phyloP scores from a whole-genome alignment of 306 rosid genomes.

The Casuarina cunninghamiana region DNA sequence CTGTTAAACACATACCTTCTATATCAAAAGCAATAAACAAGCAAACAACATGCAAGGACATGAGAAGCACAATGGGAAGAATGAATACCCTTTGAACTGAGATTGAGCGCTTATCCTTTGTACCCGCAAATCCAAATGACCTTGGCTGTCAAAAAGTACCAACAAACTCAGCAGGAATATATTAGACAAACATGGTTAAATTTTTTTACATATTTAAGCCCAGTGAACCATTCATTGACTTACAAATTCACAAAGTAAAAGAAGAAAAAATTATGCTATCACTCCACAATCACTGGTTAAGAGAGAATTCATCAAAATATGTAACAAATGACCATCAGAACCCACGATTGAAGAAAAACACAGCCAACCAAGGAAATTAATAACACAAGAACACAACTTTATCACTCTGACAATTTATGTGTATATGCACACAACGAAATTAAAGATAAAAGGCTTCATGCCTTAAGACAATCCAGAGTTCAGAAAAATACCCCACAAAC shows the following conservation, averaged over 20 bases:
- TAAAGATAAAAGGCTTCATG: neutral
- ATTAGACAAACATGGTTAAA: conserved; percentile 14
- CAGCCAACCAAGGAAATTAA: conserved; percentile 19
- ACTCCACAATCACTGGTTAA: neutral
- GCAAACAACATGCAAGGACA: conserved; percentile 12
- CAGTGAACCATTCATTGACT: too few relatives aligned
- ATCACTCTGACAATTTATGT: too few relatives aligned
- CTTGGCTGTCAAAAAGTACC: conserved; percentile 55
- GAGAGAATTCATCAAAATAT: neutral
- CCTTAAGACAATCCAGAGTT: neutral
- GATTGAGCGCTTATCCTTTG: conserved; percentile 93
- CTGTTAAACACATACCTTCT: neutral
- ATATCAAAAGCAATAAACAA: conserved; percentile 9
- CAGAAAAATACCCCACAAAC: neutral
- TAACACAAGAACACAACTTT: conserved; percentile 8
- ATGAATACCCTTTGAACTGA: conserved; percentile 79
- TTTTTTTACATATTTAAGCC: conserved; percentile 11
- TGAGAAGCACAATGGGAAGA: conserved; percentile 18
- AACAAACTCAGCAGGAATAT: conserved; percentile 19
- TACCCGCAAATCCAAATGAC: conserved; percentile 97
- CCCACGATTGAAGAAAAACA: neutral
- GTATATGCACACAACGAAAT: neutral
- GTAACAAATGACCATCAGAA: neutral
- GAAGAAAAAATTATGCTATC: neutral
- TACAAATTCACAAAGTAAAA: too few relatives aligned